Base-by-base conservation (phyloP, 345 rosid genomes). In the Anacardium occidentale region DNA sequence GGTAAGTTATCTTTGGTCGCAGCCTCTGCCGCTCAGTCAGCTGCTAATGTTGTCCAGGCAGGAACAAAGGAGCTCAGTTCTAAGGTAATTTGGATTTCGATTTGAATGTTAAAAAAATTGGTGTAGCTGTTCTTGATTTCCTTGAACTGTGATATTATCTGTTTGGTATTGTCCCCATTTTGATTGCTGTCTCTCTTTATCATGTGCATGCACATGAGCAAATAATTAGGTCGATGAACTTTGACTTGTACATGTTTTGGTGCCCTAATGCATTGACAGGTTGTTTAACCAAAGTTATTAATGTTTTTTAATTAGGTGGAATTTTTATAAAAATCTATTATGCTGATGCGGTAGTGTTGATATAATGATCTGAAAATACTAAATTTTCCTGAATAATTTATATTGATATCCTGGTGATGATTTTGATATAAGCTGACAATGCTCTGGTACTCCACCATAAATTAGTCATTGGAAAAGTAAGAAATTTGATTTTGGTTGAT, bases 1-100 rank as follows among this genome's bases (percentile, higher is more conserved):
- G 98, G 97, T 63, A 88, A 76, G 82, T 80, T 95, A 63, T 95
- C 99, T 70, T 42, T 90, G 74, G 99, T 85, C 22, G 98, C 98
- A 0, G 83, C 89, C 7, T 90, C 98, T 13, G 97, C 94, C 12
- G 94, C 94, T 25, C 94, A 89, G 67, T 85, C 91, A 0, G 92
- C 98, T 59, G 98, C 98, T 0, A 92, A 64, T 88, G 98, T 78
- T 75, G 97, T 94, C 79, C 97, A 88, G 52, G 87, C 87, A 4
- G 87, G 98, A 56, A 94, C 96, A 10, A 92, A 82, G 79, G 98
- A 94, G 69, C 42, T 94, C 48, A 75, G 85, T 60, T 77, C 91
- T 22, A 90, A 90, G 97, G 98, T 94, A 85, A 59, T 68, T 67
- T 22, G n/a, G 51, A 47, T 53, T 25, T 54, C 29, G 70, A 29